A percentile compares a stretch with the other conserved stretches of the same genome.
These are phyloP conservation scores for Leishmania lainsoni DNA, from an alignment of 208 protist genomes.

Conservation along the genomic window DNA sequence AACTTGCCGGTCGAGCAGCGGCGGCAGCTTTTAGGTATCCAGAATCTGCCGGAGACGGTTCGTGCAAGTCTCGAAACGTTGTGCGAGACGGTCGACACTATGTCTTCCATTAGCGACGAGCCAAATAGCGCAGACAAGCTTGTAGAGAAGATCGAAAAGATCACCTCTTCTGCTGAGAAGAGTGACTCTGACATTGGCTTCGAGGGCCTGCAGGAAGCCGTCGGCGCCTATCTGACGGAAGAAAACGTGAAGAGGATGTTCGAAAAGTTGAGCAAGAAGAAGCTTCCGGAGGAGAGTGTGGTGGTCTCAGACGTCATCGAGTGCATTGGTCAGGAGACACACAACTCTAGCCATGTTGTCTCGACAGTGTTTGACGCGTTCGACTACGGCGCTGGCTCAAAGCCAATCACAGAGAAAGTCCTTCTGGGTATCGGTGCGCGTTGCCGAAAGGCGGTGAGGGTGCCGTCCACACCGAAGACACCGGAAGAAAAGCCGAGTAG, in stretches of 20 bases:
- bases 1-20: slow-evolving; percentile 79
- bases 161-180: slow-evolving; percentile 78
- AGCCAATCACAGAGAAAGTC: slow-evolving; percentile 77
- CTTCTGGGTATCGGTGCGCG: slow-evolving; percentile 84
- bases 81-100: slow-evolving; percentile 79
- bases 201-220: slow-evolving; percentile 59
- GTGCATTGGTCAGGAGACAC: slow-evolving; percentile 78
- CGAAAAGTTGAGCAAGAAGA: slow-evolving; percentile 73
- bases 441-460: slow-evolving; percentile 61
- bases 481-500: slow-evolving; percentile 18
- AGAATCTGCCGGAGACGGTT: slow-evolving; percentile 82
- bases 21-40: slow-evolving; percentile 87
- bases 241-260: slow-evolving; percentile 84
- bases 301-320: slow-evolving; percentile 87
- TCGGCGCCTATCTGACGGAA: slow-evolving; percentile 81
- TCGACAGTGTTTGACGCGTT: slow-evolving; percentile 91
- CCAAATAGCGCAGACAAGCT: slow-evolving; percentile 73
- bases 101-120: slow-evolving; percentile 56
- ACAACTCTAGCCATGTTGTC: slow-evolving; percentile 88
- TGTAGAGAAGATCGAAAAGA: slow-evolving; percentile 75
- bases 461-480: slow-evolving; percentile 22
- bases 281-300: slow-evolving; percentile 75
- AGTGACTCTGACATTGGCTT: slow-evolving; percentile 75
- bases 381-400: slow-evolving; percentile 83
- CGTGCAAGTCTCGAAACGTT: slow-evolving; percentile 84